These are phyloP conservation scores for Pseudocercospora fuligena DNA, from an alignment of 2,329 filamentous ascomycete species.

Conservation along the genomic window DNA sequence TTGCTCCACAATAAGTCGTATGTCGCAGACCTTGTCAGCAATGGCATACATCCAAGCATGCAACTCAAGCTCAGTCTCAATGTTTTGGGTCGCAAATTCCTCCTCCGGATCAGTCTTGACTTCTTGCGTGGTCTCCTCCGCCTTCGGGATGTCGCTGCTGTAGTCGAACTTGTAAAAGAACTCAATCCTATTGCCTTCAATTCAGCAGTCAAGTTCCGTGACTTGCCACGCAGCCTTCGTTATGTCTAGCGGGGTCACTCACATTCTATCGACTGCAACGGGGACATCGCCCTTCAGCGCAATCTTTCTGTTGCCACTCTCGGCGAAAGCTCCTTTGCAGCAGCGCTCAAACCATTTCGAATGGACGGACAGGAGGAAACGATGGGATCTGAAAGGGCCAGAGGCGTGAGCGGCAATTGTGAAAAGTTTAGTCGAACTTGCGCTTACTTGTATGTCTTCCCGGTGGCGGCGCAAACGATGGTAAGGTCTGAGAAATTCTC, in stretches of 20 bases:
- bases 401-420: background rate
- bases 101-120: background rate
- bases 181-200: background rate
- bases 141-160: background rate
- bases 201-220: background rate
- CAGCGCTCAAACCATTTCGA: background rate
- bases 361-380: background rate
- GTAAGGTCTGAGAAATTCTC: background rate
- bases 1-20: too few species aligned
- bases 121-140: background rate
- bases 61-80: background rate
- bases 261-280: background rate
- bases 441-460: background rate
- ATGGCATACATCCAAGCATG: background rate
- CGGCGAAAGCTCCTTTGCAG: background rate
- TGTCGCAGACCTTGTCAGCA: background rate
- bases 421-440: background rate
- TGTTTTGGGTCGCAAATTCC: background rate
- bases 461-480: background rate
- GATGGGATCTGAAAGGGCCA: background rate
- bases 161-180: background rate
- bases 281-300: background rate
- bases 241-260: background rate
- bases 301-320: background rate
- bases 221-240: too few species aligned